These are phyloP conservation scores for Scheffersomyces stipitis DNA, from an alignment of 805 yeast species.

Conservation along the genomic window DNA sequence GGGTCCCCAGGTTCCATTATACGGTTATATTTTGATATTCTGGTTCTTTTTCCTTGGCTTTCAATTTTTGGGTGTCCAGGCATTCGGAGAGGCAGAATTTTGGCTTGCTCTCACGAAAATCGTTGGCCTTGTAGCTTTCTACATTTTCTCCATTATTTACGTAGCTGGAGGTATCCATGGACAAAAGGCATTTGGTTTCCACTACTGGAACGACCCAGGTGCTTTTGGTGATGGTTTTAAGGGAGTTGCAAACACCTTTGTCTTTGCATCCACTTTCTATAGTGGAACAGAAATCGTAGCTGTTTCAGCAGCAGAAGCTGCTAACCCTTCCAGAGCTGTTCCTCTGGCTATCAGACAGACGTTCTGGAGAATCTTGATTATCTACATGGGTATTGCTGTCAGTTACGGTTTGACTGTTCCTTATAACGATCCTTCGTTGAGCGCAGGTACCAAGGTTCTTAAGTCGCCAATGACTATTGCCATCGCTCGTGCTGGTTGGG, in stretches of 20 bases:
- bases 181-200: slow-evolving; percentile 38
- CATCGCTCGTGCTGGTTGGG: slow-evolving; percentile 41
- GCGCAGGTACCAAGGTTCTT: slow-evolving; percentile 37
- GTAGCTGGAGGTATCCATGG: slow-evolving; percentile 46
- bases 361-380: slow-evolving; percentile 51
- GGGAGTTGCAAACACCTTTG: slow-evolving; percentile 57
- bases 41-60: slow-evolving; percentile 51
- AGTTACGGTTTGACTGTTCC: slow-evolving; percentile 62
- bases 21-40: slow-evolving; percentile 54
- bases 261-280: slow-evolving; percentile 59
- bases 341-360: slow-evolving; percentile 60
- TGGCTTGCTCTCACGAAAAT: slow-evolving; percentile 52
- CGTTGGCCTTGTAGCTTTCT: slow-evolving; percentile 47
- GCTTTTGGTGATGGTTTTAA: slow-evolving; percentile 48
- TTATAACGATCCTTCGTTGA: slow-evolving; percentile 48
- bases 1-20: slow-evolving; percentile 52
- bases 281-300: slow-evolving; percentile 60
- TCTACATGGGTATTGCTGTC: slow-evolving; percentile 55
- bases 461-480: slow-evolving; percentile 45
- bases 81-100: slow-evolving; percentile 59
- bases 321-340: slow-evolving; percentile 56
- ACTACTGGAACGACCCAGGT: slow-evolving; percentile 45
- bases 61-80: slow-evolving; percentile 51
- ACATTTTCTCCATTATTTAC: slow-evolving; percentile 49
- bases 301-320: slow-evolving; percentile 60